phyloP scores from a whole-genome alignment of 1,139 yeast genomes.

The Geotrichum candidum region DNA sequence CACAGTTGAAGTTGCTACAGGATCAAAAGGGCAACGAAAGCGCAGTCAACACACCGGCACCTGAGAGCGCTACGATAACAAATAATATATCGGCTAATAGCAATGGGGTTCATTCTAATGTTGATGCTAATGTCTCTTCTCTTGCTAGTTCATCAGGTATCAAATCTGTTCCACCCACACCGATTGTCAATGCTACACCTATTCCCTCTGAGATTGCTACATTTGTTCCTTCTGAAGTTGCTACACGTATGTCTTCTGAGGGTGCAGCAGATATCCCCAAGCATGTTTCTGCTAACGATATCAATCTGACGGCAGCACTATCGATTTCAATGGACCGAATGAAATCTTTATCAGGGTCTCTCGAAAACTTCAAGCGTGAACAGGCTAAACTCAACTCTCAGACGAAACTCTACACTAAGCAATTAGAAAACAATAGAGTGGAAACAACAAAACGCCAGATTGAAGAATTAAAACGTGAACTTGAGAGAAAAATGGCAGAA shows the following conservation, averaged over 20 bases:
- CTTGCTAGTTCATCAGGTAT: neutral
- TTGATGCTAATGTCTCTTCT: neutral
- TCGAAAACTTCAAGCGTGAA: neutral
- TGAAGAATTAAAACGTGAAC: constrained; percentile 11
- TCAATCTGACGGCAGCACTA: neutral
- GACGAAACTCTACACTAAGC: neutral
- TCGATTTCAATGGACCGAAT: constrained; percentile 12
- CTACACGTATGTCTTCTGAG: neutral
- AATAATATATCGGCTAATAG: neutral
- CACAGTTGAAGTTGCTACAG: constrained; percentile 1
- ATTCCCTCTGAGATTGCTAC: neutral
- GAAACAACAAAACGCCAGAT: constrained; percentile 10
- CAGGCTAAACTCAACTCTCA: constrained; percentile 7
- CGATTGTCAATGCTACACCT: neutral
- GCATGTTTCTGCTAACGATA: neutral
- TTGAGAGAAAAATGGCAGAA: constrained; percentile 20
- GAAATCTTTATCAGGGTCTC: neutral
- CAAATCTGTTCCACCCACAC: neutral
- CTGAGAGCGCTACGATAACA: neutral
- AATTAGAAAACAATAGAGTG: constrained; percentile 10
- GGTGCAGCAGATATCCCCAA: neutral
- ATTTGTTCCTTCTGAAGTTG: neutral
- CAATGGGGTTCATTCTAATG: neutral
- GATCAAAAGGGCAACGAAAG: constrained; percentile 1
- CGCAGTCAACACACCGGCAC: neutral